phyloP scores from a whole-genome alignment of 108 stramenopile species.

The Aureococcus anophagefferens region DNA sequence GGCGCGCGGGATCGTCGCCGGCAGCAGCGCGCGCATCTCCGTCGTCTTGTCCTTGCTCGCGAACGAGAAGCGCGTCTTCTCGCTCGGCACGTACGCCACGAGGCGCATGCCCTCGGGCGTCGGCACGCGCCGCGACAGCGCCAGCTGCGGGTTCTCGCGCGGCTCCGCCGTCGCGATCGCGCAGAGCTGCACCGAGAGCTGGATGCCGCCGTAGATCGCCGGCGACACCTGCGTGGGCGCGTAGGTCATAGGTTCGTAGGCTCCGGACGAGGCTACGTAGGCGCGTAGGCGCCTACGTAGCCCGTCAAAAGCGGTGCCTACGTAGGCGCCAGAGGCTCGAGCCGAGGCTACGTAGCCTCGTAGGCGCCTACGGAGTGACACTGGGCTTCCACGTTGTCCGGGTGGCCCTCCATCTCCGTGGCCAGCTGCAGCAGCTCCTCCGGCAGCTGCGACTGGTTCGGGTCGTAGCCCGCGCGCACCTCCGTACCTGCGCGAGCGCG shows the following conservation, averaged over 20 bases:
- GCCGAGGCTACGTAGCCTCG: too few relatives aligned
- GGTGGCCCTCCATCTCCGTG: slow-evolving; percentile 94
- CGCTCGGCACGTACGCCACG: slow-evolving; percentile 92
- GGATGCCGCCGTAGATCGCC: slow-evolving; percentile 94
- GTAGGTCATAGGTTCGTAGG: too few relatives aligned
- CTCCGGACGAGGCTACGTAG: too few relatives aligned
- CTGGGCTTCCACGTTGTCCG: too few relatives aligned
- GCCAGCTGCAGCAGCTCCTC: slow-evolving; percentile 95
- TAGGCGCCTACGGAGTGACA: too few relatives aligned
- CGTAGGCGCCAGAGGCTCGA: too few relatives aligned
- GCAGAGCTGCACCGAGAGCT: slow-evolving; percentile 79
- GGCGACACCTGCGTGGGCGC: too few relatives aligned
- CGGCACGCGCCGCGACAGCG: slow-evolving; percentile 85
- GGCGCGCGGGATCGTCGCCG: slow-evolving; percentile 54
- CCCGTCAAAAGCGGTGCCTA: too few relatives aligned
- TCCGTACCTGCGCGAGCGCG: too few relatives aligned
- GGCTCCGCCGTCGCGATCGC: background rate
- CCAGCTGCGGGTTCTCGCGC: slow-evolving; percentile 63
- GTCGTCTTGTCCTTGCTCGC: slow-evolving; percentile 67
- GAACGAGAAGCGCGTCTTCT: slow-evolving; percentile 29
- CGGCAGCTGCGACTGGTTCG: slow-evolving; percentile 4
- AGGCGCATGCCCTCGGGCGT: slow-evolving; percentile 75
- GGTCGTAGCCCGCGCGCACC: too few relatives aligned
- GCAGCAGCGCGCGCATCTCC: slow-evolving; percentile 49
- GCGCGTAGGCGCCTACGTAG: too few relatives aligned